Evolutionary conservation across 345 rosid genomes (phyloP).

Genomic region (Arabidopsis suecica): DNA sequence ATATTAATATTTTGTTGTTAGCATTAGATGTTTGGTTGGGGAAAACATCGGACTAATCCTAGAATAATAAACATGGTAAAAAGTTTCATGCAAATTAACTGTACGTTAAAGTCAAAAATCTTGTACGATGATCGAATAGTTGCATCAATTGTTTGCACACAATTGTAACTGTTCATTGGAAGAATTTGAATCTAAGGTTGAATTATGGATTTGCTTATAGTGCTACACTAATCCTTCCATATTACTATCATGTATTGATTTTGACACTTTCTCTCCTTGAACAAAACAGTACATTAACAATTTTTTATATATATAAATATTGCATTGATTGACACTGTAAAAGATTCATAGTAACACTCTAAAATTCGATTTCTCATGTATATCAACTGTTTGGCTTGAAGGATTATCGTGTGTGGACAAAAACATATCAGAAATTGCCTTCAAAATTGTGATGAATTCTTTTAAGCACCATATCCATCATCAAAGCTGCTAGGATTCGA

Average conservation of each 20-base stretch:
- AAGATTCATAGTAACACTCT: neutral
- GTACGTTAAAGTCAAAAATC: neutral
- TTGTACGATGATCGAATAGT: neutral
- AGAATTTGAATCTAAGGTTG: neutral
- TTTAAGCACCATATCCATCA: neutral
- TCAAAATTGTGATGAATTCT: neutral
- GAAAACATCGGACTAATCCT: neutral
- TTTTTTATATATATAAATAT: neutral
- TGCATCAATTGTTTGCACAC: neutral
- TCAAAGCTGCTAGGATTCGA: neutral
- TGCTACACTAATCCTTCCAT: neutral
- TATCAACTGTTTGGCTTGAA: neutral
- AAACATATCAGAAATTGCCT: neutral
- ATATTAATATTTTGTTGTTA: neutral
- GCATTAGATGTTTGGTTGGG: neutral
- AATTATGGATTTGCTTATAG: neutral
- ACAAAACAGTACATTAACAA: neutral
- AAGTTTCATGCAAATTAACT: neutral
- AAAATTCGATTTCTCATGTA: constrained; percentile 9
- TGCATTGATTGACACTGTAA: neutral
- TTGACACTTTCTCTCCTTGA: neutral
- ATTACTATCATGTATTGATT: neutral
- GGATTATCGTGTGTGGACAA: neutral
- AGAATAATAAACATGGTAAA: neutral
- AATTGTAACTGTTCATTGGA: neutral